Base-by-base conservation (phyloP, 192 early-diverging fungal genomes). In the Linnemannia hyalina region DNA sequence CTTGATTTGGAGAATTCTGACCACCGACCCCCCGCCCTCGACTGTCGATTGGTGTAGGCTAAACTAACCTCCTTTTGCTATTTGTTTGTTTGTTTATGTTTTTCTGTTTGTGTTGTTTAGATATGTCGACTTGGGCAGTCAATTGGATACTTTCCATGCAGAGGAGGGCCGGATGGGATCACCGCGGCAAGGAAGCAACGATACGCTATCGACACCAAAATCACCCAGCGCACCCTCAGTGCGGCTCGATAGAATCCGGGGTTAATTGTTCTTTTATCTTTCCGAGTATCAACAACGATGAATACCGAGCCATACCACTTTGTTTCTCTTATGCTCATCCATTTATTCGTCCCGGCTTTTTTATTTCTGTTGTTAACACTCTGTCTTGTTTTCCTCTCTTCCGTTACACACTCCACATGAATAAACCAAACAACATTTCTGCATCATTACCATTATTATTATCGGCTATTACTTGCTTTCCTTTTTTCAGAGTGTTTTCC, bases 121-220 rank as follows among this genome's bases (percentile, higher is more conserved):
- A 60, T 86, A 86, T 75, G 84, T 86, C 3, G 84, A 86, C 49
- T 72, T 86, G 46, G 84, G 84, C 26, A 86, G 79, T 70, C 84
- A 86, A 32, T 68, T 86, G 72, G 84, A 86, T 68, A 77, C 84
- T 18, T 86, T 86, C 76, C 84, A 81, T 40, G 84, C 84, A 57
- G 84, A 86, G 72, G 84, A 86, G n/a, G 71, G 84, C 29, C 75
- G 78, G n/a, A 16, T 80, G 44, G 83, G 83, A 68, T 85, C 83
- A n/a, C 83, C 83, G 20, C 68, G 75, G 4, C 83, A 80, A 42
- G 83, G 83, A 49, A 85, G 83, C 63, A 80, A 85, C 52, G 83
- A 85, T 32, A 65, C 73, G 1, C 35, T 80, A 22, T 69, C 76
- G 38, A 83, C 82, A 32, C 77, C 82, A 68, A 77, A 72, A 29